Percentiles rank a stretch among this genome's conserved stretches.
phyloP scores from a whole-genome alignment of 805 yeast species.

The Jamesozyma hellenica region DNA sequence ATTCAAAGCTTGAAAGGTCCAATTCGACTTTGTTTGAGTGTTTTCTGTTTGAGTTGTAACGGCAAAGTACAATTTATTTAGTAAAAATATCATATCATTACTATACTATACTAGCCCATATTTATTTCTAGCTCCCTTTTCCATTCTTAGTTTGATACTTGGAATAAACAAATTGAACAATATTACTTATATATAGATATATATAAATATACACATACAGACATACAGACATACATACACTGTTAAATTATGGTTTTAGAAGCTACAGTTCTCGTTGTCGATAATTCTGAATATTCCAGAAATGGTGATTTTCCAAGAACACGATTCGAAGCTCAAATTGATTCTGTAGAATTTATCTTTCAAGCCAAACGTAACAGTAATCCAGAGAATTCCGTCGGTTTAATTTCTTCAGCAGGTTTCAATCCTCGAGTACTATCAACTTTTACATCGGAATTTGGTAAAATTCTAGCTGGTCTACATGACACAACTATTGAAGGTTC shows the following conservation, averaged over 20 bases:
- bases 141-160: too few species aligned
- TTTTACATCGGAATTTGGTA: conserved; percentile 78
- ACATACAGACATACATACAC: not conserved
- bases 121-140: too few species aligned
- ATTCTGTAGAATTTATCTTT: conserved; percentile 79
- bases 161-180: too few species aligned
- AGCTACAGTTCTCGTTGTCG: conserved; percentile 91
- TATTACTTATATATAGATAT: too few species aligned
- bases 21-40: too few species aligned
- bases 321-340: conserved; percentile 85
- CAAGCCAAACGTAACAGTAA: conserved; percentile 76
- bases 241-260: conserved; percentile 75
- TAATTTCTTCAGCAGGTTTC: conserved; percentile 72
- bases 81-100: too few species aligned
- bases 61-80: too few species aligned
- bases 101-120: too few species aligned
- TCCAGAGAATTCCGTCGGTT: conserved; percentile 90
- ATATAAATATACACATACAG: not conserved
- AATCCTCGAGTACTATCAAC: conserved; percentile 85
- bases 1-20: too few species aligned
- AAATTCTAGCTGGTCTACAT: conserved; percentile 73
- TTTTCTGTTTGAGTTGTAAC: too few species aligned
- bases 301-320: conserved; percentile 89
- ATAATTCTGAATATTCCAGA: conserved; percentile 91
- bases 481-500: conserved; percentile 64